Percentiles rank a stretch among this genome's conserved stretches.
phyloP scores from a whole-genome alignment of 768 basidiomycete genomes.

The Auriculariales sp. region DNA sequence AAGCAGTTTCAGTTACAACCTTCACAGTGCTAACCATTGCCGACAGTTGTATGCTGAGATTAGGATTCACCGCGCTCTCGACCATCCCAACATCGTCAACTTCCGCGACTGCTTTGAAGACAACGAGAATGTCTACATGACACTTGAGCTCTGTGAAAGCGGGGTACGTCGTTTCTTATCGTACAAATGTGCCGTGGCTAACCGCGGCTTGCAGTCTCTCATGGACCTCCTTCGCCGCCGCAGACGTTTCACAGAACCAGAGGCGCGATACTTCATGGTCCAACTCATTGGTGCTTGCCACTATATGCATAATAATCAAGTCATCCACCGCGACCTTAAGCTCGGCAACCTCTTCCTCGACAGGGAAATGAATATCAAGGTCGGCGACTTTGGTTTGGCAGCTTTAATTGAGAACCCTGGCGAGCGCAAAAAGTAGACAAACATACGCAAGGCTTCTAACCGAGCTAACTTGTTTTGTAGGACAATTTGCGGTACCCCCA shows the following conservation, averaged over 20 bases:
- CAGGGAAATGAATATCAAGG: conserved; percentile 83
- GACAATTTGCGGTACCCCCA: conserved; percentile 96
- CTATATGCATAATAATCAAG: conserved; percentile 93
- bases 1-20: conserved; percentile 7
- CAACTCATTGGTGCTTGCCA: conserved; percentile 92
- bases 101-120: conserved; percentile 96
- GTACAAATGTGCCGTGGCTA: neutral
- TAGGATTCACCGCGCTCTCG: conserved; percentile 84
- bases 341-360: conserved; percentile 92
- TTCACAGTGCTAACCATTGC: neutral
- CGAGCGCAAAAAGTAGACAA: conserved; percentile 74
- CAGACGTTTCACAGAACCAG: conserved; percentile 79
- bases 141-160: conserved; percentile 79
- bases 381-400: conserved; percentile 94
- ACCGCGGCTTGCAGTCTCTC: conserved; percentile 27
- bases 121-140: conserved; percentile 92
- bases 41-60: conserved; percentile 92
- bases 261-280: conserved; percentile 83
- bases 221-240: conserved; percentile 86
- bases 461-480: conserved; percentile 12
- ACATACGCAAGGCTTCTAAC: neutral
- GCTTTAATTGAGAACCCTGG: conserved; percentile 94
- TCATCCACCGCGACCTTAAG: conserved; percentile 96
- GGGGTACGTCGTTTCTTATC: conserved; percentile 28
- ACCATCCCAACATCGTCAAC: conserved; percentile 83